Base-by-base conservation (phyloP, 148 eudicot species). In the Camellia japonica region DNA sequence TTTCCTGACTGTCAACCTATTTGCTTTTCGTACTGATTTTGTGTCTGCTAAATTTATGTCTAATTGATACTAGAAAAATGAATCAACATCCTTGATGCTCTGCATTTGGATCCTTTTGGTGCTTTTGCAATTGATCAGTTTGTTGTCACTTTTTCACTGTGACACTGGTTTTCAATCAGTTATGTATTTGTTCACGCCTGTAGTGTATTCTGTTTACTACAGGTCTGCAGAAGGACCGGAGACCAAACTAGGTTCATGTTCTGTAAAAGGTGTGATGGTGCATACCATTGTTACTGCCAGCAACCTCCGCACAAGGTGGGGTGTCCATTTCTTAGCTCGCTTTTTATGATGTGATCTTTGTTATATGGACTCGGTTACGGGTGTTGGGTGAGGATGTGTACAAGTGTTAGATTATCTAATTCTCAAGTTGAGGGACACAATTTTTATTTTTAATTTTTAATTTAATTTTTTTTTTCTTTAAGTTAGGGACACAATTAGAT, bases 291-390 rank as follows among this genome's bases (percentile, higher is more conserved):
- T 87, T 93, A 96, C 81, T 96, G 99, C 73, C 93, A 90, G 94
- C 99, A 96, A 76, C 98, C 99, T 81, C 99, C 99, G 6, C 99
- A 96, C 77, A 96, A 96, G 99, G 99, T 95, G 43, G 46, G 59
- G 18, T 51, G 10, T 68, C 62, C 56, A 18, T 75, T 71, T 76
- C 68, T 61, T 76, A n/a, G 71, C 65, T 42, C 15, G 61, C 1
- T 68, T 41, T 56, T 59, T 68, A 30, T 30, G 38, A 30, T 30
- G 38, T 30, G 38, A 30, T 30, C 38, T 30, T 30, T 30, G 38
- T 30, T 30, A 30, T 1, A 1, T 1, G 38, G 38, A 30, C 38
- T 30, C 38, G 38, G 38, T 30, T 30, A 30, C 38, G 38, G 38
- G 38, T 30, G 38, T 30, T 30, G 38, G 38, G 38, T 30, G 38